Conservation (phyloP, 768 basidiomycete species). For the Gloeophyllum trabeum region DNA sequence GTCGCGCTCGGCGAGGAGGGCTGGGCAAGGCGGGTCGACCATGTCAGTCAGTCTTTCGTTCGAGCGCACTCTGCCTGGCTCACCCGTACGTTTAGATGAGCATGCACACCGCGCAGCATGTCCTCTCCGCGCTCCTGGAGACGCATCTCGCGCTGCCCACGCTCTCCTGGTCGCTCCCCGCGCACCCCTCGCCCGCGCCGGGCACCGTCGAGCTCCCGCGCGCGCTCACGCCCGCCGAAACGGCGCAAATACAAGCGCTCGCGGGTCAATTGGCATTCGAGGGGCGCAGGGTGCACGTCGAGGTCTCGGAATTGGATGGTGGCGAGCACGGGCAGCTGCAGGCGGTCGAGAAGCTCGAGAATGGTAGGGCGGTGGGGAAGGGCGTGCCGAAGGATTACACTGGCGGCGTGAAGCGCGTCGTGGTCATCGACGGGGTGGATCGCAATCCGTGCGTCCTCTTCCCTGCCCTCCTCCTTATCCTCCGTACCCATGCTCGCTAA, state of each 20-base stretch:
- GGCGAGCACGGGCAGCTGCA: conserved; percentile 17
- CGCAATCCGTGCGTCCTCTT: conserved; percentile 52
- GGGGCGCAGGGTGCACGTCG: conserved; percentile 56
- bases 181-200: conserved; percentile 50
- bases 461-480: conserved; percentile 1
- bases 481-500: not conserved
- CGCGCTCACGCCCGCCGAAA: conserved; percentile 52
- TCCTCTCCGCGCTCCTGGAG: conserved; percentile 75
- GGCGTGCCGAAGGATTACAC: conserved; percentile 64
- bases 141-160: conserved; percentile 51
- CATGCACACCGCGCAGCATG: conserved; percentile 78
- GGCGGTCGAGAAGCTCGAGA: conserved; percentile 23
- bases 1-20: conserved; percentile 48
- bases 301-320: conserved; percentile 56
- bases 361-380: conserved; percentile 42
- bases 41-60: conserved; percentile 31
- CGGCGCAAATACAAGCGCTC: conserved; percentile 44
- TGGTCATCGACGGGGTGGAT: conserved; percentile 77
- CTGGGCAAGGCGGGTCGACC: conserved; percentile 58
- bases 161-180: conserved; percentile 72
- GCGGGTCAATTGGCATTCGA: conserved; percentile 63
- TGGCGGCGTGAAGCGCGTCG: conserved; percentile 66
- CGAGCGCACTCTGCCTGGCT: not conserved
- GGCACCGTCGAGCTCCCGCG: conserved; percentile 73
- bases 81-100: conserved; percentile 41